These are phyloP conservation scores for Alternaria dauci DNA, from an alignment of 2,329 filamentous ascomycete genomes.

Conservation along the genomic window DNA sequence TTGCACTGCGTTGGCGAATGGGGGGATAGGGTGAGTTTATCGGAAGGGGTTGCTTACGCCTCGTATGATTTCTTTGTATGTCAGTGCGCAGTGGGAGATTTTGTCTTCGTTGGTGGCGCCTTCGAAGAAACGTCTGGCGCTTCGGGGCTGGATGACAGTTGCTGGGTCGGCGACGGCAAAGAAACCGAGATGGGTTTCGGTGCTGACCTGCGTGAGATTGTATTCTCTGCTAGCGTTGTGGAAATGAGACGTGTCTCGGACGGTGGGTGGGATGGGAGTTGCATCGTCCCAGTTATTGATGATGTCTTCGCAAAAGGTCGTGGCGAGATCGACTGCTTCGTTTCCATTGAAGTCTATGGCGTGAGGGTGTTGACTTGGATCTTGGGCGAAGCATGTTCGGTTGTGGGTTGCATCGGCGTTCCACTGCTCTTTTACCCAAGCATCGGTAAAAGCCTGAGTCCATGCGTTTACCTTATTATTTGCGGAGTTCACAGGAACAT, in stretches of 20 bases:
- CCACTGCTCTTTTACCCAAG: too few relatives aligned
- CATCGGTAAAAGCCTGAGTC: too few relatives aligned
- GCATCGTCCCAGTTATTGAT: rapidly evolving
- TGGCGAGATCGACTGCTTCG: neutral
- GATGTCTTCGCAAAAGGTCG: neutral
- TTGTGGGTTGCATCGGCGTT: too few relatives aligned
- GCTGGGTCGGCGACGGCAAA: neutral
- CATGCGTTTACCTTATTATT: too few relatives aligned
- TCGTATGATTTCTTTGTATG: neutral
- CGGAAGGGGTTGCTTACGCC: neutral
- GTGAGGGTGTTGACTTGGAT: neutral
- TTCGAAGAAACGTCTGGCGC: neutral
- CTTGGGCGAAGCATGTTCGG: neutral
- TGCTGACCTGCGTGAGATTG: rapidly evolving
- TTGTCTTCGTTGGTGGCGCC: neutral
- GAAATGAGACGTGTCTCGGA: neutral
- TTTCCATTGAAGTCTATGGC: neutral
- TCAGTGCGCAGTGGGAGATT: neutral
- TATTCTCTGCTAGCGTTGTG: neutral
- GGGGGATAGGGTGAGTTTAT: too few relatives aligned
- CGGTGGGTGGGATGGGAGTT: neutral
- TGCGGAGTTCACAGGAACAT: too few relatives aligned
- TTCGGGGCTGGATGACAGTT: neutral
- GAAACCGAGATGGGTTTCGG: neutral
- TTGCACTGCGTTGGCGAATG: too few relatives aligned